Evolutionary conservation across 2,329 filamentous ascomycete genomes (phyloP).

Genomic region (Sporothrix phasma): DNA sequence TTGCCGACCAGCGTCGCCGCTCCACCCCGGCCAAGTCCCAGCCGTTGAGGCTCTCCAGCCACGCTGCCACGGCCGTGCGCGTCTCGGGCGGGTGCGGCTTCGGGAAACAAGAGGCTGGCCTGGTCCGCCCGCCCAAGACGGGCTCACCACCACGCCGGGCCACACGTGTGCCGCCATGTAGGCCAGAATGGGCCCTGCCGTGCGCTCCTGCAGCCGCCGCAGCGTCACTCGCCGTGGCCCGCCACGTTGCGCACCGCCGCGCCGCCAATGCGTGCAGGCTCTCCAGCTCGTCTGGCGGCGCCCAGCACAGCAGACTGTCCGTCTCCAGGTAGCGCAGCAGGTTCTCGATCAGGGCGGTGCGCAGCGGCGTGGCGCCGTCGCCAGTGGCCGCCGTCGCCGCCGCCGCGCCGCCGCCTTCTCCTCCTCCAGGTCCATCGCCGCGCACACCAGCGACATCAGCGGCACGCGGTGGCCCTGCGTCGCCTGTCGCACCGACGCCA

Average conservation of each 20-base stretch:
- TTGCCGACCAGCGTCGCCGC: slow-evolving; percentile 77
- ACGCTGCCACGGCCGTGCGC: slow-evolving; percentile 65
- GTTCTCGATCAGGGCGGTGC: slow-evolving; percentile 54
- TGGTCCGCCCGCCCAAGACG: slow-evolving; percentile 65
- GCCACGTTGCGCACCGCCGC: slow-evolving; percentile 21
- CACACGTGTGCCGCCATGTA: slow-evolving; percentile 66
- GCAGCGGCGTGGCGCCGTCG: slow-evolving; percentile 32
- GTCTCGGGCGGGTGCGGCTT: slow-evolving; percentile 62
- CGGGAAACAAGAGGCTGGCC: slow-evolving; percentile 56
- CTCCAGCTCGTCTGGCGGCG: slow-evolving; percentile 41
- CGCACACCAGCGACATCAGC: slow-evolving; percentile 72
- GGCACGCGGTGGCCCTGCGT: slow-evolving; percentile 82
- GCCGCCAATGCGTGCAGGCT: not conserved
- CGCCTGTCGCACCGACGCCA: slow-evolving; percentile 73
- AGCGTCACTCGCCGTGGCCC: slow-evolving; percentile 36
- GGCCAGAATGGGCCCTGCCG: slow-evolving; percentile 59
- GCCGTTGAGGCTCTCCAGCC: slow-evolving; percentile 60
- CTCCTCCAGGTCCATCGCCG: slow-evolving; percentile 68
- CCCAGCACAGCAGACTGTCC: slow-evolving; percentile 89
- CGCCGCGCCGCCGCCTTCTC: no score
- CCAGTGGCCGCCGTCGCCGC: no score
- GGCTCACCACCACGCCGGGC: slow-evolving; percentile 72
- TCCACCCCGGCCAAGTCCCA: slow-evolving; percentile 86
- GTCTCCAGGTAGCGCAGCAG: slow-evolving; percentile 83
- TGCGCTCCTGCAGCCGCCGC: slow-evolving; percentile 59